These are phyloP conservation scores for Elsinoe fawcettii DNA, from an alignment of 2,329 filamentous ascomycete genomes.

Conservation along the genomic window DNA sequence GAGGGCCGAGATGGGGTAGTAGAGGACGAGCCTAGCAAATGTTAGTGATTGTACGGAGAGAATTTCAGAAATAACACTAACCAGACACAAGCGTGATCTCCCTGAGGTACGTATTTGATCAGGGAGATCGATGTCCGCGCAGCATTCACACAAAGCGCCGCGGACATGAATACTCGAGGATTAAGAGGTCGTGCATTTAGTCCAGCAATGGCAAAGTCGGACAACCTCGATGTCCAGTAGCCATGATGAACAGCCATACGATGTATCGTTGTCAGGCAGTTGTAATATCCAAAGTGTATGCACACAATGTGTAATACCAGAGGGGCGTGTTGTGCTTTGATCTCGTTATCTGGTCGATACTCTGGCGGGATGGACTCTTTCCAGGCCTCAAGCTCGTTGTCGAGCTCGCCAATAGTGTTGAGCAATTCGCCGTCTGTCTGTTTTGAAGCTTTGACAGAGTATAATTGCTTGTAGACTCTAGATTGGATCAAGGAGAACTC, in stretches of 20 bases:
- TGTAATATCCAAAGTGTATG: conserved; percentile 95
- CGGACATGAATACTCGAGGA: conserved; percentile 87
- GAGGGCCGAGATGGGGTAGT: conserved; percentile 91
- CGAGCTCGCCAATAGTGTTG: conserved; percentile 91
- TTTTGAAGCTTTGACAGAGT: conserved; percentile 85
- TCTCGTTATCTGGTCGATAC: conserved; percentile 94
- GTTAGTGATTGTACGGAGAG: conserved; percentile 16
- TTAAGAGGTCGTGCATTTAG: conserved; percentile 86
- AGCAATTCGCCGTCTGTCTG: conserved; percentile 88
- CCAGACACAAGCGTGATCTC: conserved; percentile 93
- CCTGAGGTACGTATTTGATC: conserved; percentile 92
- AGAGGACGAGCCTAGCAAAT: conserved; percentile 65
- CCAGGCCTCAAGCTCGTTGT: conserved; percentile 78
- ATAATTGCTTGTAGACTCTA: conserved; percentile 85
- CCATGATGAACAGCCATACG: conserved; percentile 97
- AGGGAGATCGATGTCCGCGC: conserved; percentile 88
- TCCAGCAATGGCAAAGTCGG: conserved; percentile 91
- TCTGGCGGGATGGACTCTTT: conserved; percentile 93
- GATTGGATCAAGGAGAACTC: conserved; percentile 87
- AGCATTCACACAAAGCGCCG: conserved; percentile 84
- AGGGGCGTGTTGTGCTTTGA: conserved; percentile 84
- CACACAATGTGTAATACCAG: conserved; percentile 92
- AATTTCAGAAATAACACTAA: conserved; percentile 41
- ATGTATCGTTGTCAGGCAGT: conserved; percentile 94
- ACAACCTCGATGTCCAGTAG: conserved; percentile 93